phyloP scores from a whole-genome alignment of 2,329 filamentous ascomycete genomes.

The Apiospora kogelbergensis region DNA sequence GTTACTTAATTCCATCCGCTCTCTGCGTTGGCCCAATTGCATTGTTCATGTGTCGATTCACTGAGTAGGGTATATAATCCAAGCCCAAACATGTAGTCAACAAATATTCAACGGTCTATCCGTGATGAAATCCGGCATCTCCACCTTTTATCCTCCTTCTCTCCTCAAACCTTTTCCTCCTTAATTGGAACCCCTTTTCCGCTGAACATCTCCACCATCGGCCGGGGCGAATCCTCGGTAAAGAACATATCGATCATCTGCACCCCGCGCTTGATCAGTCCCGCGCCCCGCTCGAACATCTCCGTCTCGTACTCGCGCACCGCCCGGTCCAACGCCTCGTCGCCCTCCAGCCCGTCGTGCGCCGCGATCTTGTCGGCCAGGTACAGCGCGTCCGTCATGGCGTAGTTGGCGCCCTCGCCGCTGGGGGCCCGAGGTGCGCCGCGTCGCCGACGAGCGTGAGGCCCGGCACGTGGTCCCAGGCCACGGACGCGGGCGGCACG shows the following conservation, averaged over 20 bases:
- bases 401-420: slow-evolving; percentile 49
- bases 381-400: slow-evolving; percentile 44
- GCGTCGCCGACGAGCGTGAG: slow-evolving; percentile 50
- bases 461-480: slow-evolving; percentile 38
- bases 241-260: neutral
- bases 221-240: neutral
- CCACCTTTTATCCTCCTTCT: too few species aligned
- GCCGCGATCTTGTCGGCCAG: slow-evolving; percentile 28
- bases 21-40: too few species aligned
- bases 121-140: too few species aligned
- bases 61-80: too few species aligned
- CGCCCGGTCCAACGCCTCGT: neutral
- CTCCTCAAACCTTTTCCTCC: neutral
- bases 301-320: neutral
- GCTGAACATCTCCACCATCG: neutral
- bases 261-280: neutral
- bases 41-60: too few species aligned
- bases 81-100: too few species aligned
- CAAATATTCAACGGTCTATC: too few species aligned
- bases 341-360: neutral
- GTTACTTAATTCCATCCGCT: too few species aligned
- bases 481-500: slow-evolving; percentile 15
- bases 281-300: neutral
- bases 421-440: slow-evolving; percentile 46
- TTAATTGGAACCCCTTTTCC: neutral